Conservation (phyloP, 345 rosid genomes). For the Eucalyptus globulus region DNA sequence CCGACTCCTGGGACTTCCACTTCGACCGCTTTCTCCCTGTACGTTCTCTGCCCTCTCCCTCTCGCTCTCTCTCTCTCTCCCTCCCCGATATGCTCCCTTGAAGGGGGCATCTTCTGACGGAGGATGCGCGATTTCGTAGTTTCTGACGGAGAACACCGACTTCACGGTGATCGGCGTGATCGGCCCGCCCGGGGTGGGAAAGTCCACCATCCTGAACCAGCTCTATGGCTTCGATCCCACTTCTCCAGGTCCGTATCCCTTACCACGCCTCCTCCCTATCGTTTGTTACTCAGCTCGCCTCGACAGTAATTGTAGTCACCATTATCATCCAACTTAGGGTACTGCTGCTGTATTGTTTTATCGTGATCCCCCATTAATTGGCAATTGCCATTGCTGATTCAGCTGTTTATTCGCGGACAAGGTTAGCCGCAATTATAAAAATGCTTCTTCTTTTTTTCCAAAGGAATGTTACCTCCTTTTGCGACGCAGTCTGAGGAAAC, state of each 20-base stretch:
- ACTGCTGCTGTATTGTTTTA: not conserved
- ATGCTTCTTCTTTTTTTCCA: not conserved
- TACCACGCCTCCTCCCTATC: not conserved
- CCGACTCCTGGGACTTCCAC: conserved; percentile 86
- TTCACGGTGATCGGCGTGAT: conserved; percentile 80
- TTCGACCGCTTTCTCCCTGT: conserved; percentile 82
- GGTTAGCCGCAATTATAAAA: not conserved
- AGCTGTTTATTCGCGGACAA: not conserved
- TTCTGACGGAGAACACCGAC: conserved; percentile 76
- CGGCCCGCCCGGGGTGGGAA: conserved; percentile 71
- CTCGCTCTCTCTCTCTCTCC: not conserved
- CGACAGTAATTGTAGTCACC: not conserved
- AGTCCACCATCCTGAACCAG: conserved; percentile 74
- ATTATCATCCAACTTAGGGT: not conserved
- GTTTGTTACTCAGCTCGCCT: not conserved
- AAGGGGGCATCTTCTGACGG: not conserved
- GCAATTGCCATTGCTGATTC: not conserved
- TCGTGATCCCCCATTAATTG: not conserved
- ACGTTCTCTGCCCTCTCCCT: not conserved
- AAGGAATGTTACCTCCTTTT: conserved; percentile 80
- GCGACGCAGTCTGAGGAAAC: conserved; percentile 51
- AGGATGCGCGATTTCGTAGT: conserved; percentile 22
- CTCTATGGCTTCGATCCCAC: conserved; percentile 64
- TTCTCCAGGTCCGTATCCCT: conserved; percentile 42
- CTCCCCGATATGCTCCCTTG: not conserved